Evolutionary conservation across 306 rosid genomes (phyloP), one percentile per base, ranked within the genome.

Genomic region (Lithocarpus polystachyus): DNA sequence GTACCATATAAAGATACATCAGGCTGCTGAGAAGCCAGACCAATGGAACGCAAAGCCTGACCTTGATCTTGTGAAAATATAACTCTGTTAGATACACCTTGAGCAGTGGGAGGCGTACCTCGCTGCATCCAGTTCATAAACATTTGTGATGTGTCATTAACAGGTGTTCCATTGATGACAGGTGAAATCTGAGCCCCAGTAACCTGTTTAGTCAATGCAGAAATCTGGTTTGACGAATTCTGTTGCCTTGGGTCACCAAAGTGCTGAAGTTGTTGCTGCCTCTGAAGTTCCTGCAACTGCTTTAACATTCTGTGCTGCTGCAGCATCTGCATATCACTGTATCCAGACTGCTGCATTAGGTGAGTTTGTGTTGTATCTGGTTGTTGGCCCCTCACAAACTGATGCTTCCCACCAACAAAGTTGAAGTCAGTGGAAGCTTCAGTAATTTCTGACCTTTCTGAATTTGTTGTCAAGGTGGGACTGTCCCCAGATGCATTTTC

Each of bases 391-490:
- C 85, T 35, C 59, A 56, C 80, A 75, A 85, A 75, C 45, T 87
- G 86, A 74, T 85, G 89, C 57, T 84, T 79, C 33, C 84, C 85
- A 79, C 86, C 86, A 65, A 78, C 57, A 59, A 81, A 83, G 84
- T 83, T 83, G 53, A 80, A 81, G 77, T 88, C 91, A n/a, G 82
- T 83, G 48, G 89, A 85, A 61, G 83, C 83, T 80, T 88, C 91
- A 5, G 91, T 88, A 33, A 85, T 74, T 77, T 88, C 91, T 17
- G 91, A 85, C 79, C 86, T 85, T 82, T 88, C 91, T 45, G 91
- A 88, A 85, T 88, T 88, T 69, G 91, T 64, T 79, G 91, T 88
- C 80, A 85, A 67, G 76, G 91, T 88, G 78, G 91, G 89, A 79
- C 91, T 88, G 68, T 88, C 91, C 59, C 81, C 87, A 33, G 87